Base-by-base conservation (phyloP, 2,329 filamentous ascomycete species). In the Fonsecaea monophora region DNA sequence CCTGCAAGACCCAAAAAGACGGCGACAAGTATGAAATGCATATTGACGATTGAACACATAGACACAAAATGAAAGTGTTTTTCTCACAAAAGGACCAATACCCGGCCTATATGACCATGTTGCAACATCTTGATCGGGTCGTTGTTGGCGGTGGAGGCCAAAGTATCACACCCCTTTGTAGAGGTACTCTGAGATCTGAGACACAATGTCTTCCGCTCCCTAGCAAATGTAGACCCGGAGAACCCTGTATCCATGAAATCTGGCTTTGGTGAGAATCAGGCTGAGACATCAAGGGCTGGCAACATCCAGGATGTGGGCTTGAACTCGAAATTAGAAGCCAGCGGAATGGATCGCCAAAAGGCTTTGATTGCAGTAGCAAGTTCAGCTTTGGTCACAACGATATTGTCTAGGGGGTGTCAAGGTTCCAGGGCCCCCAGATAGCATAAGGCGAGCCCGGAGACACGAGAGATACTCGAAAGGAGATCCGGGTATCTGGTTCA, bases 271-370 rank as follows among this genome's bases (percentile, higher is more conserved):
- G 18, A 35, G 13, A 45, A 34, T 32, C 21, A 15, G 45, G 48
- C 65, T 67, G 60, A 67, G 65, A 67, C 65, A 67, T 54, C 21
- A 40, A 65, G 25, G 34, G 53, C 15, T 45, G 35, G 12, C 50
- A 48, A 42, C 21, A 35, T 63, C 55, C 10, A 42, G 35, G 25
- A 38, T 37, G 6, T 35, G 42, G 38, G 15, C 34, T 38, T n/a
- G 13, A 53, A 40, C 6, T 57, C 38, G n/a, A 37, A 38, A 37
- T 38, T 40, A 21, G n/a, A 53, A 53, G 38, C 4, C n/a, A 18
- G 25, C n/a, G 59, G 59, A 61, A 61, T 61, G 59, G 59, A 61
- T 61, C 59, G 25, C 34, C 45, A 12, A 4, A 4, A 53, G 40
- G 10, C 45, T 18, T 8, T 50, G 18, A 50, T 50, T 50, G 13